Evolutionary conservation across 192 early-diverging fungal species (phyloP).

Genomic region (Chytriomyces confervae): DNA sequence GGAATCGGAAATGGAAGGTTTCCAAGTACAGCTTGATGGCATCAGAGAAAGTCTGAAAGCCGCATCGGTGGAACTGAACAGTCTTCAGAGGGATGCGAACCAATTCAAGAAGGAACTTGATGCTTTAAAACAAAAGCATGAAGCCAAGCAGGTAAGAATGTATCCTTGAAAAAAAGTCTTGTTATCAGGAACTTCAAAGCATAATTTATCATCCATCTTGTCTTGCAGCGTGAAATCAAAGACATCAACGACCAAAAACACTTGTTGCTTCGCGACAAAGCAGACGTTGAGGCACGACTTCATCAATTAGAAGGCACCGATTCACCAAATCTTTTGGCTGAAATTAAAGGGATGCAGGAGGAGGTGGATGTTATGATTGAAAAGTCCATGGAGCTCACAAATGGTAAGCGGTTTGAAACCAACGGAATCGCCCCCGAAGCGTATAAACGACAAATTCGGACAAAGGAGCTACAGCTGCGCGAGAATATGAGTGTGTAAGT

Average conservation of each 20-base stretch:
- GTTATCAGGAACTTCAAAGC: not conserved
- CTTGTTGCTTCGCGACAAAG: not conserved
- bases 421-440: not conserved
- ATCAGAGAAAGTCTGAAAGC: not conserved
- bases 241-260: not conserved
- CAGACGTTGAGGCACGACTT: not conserved
- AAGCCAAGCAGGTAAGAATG: constrained; percentile 4
- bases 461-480: not conserved
- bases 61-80: not conserved
- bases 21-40: constrained; percentile 3
- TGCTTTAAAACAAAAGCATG: constrained; percentile 18
- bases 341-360: not conserved
- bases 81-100: constrained; percentile 14
- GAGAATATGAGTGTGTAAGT: constrained; percentile 23
- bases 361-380: not conserved
- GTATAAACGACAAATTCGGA: not conserved
- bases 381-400: constrained; percentile 2
- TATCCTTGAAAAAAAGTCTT: not conserved
- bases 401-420: constrained; percentile 18
- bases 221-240: not conserved
- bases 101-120: constrained; percentile 36
- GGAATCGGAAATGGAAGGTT: constrained; percentile 21
- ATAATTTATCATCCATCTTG: not conserved
- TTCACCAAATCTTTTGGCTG: not conserved
- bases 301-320: not conserved